Conservation (phyloP, 345 rosid genomes). For the Boechera stricta region DNA sequence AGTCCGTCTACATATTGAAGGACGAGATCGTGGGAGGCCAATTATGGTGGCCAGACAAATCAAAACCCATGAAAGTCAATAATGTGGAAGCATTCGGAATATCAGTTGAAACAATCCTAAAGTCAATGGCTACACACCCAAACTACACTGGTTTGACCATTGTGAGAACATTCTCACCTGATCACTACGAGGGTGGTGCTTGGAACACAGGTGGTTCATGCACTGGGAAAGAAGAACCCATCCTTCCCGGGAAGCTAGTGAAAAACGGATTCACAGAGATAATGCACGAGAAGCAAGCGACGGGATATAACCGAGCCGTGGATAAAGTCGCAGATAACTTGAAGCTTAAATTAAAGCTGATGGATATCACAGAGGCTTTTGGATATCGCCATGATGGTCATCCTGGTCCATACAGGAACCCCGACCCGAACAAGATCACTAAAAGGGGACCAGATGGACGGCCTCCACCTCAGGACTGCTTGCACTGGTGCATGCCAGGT, state of each 20-base stretch:
- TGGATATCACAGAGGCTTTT: slow-evolving; percentile 86
- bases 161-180: slow-evolving; percentile 86
- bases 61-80: slow-evolving; percentile 73
- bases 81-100: slow-evolving; percentile 88
- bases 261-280: slow-evolving; percentile 77
- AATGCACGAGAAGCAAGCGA: slow-evolving; percentile 86
- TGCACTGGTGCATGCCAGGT: slow-evolving; percentile 99
- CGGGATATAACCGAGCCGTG: slow-evolving; percentile 54
- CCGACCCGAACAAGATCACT: slow-evolving; percentile 81
- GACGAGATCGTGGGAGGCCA: slow-evolving; percentile 94
- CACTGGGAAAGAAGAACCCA: slow-evolving; percentile 82
- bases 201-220: slow-evolving; percentile 99
- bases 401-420: slow-evolving; percentile 91
- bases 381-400: slow-evolving; percentile 97
- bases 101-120: slow-evolving; percentile 79
- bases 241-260: slow-evolving; percentile 63
- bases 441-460: slow-evolving; percentile 78
- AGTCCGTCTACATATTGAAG: slow-evolving; percentile 79
- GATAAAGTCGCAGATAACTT: slow-evolving; percentile 56
- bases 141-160: slow-evolving; percentile 84
- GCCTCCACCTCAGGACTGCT: slow-evolving; percentile 97
- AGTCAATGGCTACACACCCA: slow-evolving; percentile 69
- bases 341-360: slow-evolving; percentile 55
- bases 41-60: slow-evolving; percentile 87
- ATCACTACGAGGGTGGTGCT: slow-evolving; percentile 96